These are phyloP conservation scores for Saccharomyces pastorianus DNA, from an alignment of 1,139 yeast species.

Conservation along the genomic window DNA sequence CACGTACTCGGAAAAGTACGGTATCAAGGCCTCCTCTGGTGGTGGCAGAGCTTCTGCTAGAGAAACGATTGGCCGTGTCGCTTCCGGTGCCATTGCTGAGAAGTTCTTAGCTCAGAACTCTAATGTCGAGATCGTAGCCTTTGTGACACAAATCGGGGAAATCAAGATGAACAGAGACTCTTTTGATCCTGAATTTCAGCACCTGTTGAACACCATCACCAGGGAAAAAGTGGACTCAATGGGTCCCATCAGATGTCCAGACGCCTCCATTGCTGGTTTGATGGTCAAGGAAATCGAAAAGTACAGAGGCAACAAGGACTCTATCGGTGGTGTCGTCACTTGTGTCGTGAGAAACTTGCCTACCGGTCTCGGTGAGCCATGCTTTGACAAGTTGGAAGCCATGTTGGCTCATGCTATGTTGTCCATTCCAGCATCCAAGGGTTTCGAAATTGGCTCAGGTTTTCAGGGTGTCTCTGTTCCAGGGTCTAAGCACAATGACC, in stretches of 20 bases:
- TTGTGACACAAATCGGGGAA: slow-evolving; percentile 84
- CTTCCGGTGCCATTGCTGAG: slow-evolving; percentile 98
- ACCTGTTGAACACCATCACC: slow-evolving; percentile 64
- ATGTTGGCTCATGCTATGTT: slow-evolving; percentile 94
- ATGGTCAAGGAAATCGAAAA: slow-evolving; percentile 86
- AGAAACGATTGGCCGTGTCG: slow-evolving; percentile 97
- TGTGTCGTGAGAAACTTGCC: slow-evolving; percentile 94
- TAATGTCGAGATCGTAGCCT: slow-evolving; percentile 90
- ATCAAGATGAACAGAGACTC: slow-evolving; percentile 71
- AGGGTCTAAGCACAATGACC: slow-evolving; percentile 90
- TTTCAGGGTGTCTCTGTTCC: slow-evolving; percentile 83
- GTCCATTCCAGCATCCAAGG: slow-evolving; percentile 95
- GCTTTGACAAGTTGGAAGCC: slow-evolving; percentile 94
- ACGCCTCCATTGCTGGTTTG: slow-evolving; percentile 53
- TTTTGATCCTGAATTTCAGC: slow-evolving; percentile 52
- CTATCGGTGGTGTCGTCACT: slow-evolving; percentile 96
- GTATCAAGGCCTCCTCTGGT: slow-evolving; percentile 86
- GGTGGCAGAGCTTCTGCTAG: slow-evolving; percentile 97
- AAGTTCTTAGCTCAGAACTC: slow-evolving; percentile 70
- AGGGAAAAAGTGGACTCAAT: slow-evolving; percentile 80
- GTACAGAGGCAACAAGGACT: slow-evolving; percentile 79
- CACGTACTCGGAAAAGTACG: slow-evolving; percentile 86
- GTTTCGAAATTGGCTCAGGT: slow-evolving; percentile 95
- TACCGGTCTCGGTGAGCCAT: slow-evolving; percentile 92
- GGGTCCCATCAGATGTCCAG: slow-evolving; percentile 95